These are phyloP conservation scores for Santalum album DNA, from an alignment of 164 flowering plant genomes.

Conservation along the genomic window DNA sequence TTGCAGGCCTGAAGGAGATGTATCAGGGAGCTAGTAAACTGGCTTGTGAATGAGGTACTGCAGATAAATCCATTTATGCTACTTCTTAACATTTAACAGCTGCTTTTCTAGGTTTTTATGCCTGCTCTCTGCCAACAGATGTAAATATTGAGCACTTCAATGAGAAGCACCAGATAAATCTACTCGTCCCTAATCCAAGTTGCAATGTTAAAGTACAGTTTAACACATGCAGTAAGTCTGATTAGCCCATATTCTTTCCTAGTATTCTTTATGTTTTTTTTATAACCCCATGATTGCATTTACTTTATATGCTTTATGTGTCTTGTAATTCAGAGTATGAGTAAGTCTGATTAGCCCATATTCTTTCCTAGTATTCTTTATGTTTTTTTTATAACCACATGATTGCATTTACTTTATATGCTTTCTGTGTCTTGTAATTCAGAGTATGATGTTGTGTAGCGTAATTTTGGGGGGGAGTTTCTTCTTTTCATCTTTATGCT, in stretches of 20 bases:
- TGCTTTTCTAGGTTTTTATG: neutral
- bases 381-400: no score
- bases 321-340: neutral
- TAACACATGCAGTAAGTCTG: neutral
- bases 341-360: no score
- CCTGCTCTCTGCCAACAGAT: conserved; percentile 32
- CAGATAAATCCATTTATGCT: neutral
- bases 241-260: no score
- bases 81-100: no score
- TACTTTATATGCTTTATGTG: neutral
- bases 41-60: conserved; percentile 76
- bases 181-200: no score
- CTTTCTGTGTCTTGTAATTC: neutral
- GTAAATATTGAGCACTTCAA: conserved; percentile 39
- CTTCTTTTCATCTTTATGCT: no score
- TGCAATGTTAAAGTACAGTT: conserved; percentile 1
- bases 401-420: neutral
- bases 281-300: no score
- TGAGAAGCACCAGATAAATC: conserved; percentile 17
- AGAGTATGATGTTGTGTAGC: neutral
- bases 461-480: no score
- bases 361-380: no score
- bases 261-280: no score
- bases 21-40: conserved; percentile 96
- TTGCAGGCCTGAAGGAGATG: conserved; percentile 93